Evolutionary conservation across 768 basidiomycete species (phyloP).

Genomic region (Cystobasidium tubakii): DNA sequence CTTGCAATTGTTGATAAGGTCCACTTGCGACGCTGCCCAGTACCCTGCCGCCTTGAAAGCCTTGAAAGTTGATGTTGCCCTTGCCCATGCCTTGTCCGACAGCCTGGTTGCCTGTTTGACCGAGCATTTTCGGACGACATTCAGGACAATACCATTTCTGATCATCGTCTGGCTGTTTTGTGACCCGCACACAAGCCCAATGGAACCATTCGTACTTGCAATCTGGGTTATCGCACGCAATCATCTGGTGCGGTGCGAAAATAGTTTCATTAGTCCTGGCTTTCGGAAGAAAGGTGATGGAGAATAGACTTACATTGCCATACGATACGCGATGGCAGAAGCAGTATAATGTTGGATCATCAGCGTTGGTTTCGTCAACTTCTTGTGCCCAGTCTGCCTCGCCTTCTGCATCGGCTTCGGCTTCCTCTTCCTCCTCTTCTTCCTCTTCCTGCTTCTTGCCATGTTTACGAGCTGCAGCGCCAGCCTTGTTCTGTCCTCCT

Average conservation of each 20-base stretch:
- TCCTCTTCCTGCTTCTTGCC: conserved; percentile 27
- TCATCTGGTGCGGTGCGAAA: conserved; percentile 21
- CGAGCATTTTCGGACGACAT: conserved; percentile 8
- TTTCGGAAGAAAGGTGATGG: not conserved
- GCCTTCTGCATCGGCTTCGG: conserved; percentile 36
- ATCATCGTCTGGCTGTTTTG: conserved; percentile 26
- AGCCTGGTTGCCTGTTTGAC: not conserved
- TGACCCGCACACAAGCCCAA: conserved; percentile 33
- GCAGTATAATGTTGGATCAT: conserved; percentile 37
- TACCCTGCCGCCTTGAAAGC: not conserved
- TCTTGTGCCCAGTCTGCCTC: conserved; percentile 14
- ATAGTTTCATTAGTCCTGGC: not conserved
- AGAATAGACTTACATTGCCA: conserved; percentile 30
- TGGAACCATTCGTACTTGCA: conserved; percentile 37
- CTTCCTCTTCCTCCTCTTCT: conserved; percentile 37
- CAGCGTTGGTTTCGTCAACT: conserved; percentile 23
- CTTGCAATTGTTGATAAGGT: conserved; percentile 26
- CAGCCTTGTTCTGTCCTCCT: not conserved
- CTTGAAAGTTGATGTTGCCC: conserved; percentile 21
- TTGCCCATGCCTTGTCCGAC: conserved; percentile 10
- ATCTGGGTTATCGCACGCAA: conserved; percentile 38
- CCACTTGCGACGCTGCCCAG: not conserved
- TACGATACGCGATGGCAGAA: conserved; percentile 35
- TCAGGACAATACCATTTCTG: conserved; percentile 35
- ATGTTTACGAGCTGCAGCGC: conserved; percentile 10